phyloP scores from a whole-genome alignment of 352 stramenopile species.

The Thalassiosira ordinaria region DNA sequence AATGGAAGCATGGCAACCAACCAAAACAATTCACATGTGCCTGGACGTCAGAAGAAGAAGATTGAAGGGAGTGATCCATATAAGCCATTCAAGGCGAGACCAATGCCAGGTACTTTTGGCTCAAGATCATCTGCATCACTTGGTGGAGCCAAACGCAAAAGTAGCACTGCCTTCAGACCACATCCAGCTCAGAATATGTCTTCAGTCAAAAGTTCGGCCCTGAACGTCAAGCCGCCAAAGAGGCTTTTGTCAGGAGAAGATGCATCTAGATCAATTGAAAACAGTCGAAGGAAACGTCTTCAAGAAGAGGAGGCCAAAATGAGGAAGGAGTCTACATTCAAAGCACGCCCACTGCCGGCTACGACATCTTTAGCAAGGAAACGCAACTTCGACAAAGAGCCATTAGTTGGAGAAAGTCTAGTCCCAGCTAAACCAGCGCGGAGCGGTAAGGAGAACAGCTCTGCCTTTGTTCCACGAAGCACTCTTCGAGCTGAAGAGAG shows the following conservation, averaged over 20 bases:
- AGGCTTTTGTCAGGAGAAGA: conserved; percentile 47
- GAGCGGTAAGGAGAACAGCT: conserved; percentile 42
- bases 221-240: conserved; percentile 46
- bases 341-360: conserved; percentile 46
- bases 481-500: conserved; percentile 38
- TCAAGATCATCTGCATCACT: neutral
- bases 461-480: conserved; percentile 37
- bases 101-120: neutral
- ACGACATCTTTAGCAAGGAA: conserved; percentile 11
- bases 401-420: conserved; percentile 12
- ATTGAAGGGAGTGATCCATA: conserved; percentile 42
- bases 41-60: too few relatives aligned
- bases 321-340: conserved; percentile 42
- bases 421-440: conserved; percentile 1
- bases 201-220: conserved; percentile 18
- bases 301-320: conserved; percentile 48
- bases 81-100: conserved; percentile 29
- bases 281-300: conserved; percentile 28
- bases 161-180: conserved; percentile 19
- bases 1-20: neutral
- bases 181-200: conserved; percentile 23
- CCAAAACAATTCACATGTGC: conserved; percentile 9
- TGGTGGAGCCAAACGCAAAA: conserved; percentile 34
- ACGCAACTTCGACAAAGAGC: too few relatives aligned
- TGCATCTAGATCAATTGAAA: conserved; percentile 50